These are phyloP conservation scores for Lippia alba DNA, from an alignment of 305 asterid species.

Conservation along the genomic window DNA sequence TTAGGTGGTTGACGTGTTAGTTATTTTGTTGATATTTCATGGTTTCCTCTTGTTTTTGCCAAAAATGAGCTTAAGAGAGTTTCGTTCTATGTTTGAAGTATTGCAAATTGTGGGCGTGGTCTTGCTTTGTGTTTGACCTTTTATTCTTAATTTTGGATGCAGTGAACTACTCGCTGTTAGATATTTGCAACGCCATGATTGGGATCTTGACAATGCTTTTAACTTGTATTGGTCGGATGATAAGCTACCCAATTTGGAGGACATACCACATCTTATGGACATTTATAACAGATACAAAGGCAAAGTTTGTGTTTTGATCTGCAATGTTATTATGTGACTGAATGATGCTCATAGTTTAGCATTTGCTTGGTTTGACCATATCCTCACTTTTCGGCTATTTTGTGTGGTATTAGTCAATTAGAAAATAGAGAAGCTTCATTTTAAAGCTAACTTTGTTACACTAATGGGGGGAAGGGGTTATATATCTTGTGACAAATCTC, in stretches of 20 bases:
- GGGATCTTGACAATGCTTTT: slow-evolving; percentile 64
- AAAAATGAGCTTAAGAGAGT: not conserved
- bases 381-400: not conserved
- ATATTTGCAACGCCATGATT: slow-evolving; percentile 46
- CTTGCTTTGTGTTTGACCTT: not conserved
- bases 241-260: slow-evolving; percentile 30
- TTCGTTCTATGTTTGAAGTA: not conserved
- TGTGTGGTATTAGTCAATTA: not conserved
- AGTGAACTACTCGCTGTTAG: slow-evolving; percentile 55
- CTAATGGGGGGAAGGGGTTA: not conserved
- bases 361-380: not conserved
- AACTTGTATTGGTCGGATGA: slow-evolving; percentile 49
- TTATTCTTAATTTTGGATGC: slow-evolving; percentile 23
- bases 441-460: not conserved
- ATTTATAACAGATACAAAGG: slow-evolving; percentile 59
- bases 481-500: not conserved
- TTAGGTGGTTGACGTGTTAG: not conserved
- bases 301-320: slow-evolving; percentile 20
- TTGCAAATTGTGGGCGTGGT: not conserved
- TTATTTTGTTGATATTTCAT: not conserved
- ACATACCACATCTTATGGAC: slow-evolving; percentile 34
- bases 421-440: not conserved
- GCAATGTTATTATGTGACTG: slow-evolving; percentile 3
- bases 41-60: not conserved
- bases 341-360: not conserved